These are phyloP conservation scores for Arthrobotrys conoides DNA, from an alignment of 2,329 filamentous ascomycete genomes.

Conservation along the genomic window DNA sequence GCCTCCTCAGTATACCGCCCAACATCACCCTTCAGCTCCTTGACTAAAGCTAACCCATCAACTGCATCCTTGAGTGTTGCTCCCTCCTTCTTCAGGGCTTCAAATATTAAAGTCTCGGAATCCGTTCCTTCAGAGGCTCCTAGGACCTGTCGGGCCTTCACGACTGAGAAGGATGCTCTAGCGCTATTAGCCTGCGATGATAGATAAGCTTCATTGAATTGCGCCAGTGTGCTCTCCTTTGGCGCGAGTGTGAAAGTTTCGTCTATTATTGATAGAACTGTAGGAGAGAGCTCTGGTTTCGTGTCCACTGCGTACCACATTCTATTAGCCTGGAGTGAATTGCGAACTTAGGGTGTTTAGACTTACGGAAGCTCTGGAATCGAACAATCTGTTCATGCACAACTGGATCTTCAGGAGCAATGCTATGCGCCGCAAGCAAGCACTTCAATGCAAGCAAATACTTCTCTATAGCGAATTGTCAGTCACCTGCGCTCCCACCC, in stretches of 20 bases:
- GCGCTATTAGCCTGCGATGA: conserved; percentile 64
- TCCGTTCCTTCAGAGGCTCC: conserved; percentile 31
- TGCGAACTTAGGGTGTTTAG: conserved; percentile 41
- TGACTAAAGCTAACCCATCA: conserved; percentile 71
- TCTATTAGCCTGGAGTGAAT: conserved; percentile 19
- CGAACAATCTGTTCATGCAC: conserved; percentile 82
- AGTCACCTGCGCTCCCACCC: conserved; percentile 60
- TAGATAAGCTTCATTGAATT: conserved; percentile 72
- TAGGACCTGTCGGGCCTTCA: conserved; percentile 38
- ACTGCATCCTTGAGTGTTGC: conserved; percentile 73
- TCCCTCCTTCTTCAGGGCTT: conserved; percentile 71
- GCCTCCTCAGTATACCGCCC: conserved; percentile 66
- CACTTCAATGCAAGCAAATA: conserved; percentile 89
- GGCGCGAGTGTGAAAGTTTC: conserved; percentile 74
- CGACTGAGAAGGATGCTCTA: conserved; percentile 73
- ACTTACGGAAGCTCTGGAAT: conserved; percentile 71
- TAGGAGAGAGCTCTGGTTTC: conserved; percentile 48
- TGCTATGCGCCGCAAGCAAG: conserved; percentile 78
- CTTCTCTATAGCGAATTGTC: conserved; percentile 75
- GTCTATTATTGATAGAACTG: conserved; percentile 65
- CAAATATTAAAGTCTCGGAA: conserved; percentile 74
- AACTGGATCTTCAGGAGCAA: conserved; percentile 79
- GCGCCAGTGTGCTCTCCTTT: conserved; percentile 77
- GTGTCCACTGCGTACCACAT: conserved; percentile 62
- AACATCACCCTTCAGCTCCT: conserved; percentile 69